Evolutionary conservation across 352 stramenopile species (phyloP), one percentile per base, ranked within the genome.

Genomic region (Globisporangium ultimum): DNA sequence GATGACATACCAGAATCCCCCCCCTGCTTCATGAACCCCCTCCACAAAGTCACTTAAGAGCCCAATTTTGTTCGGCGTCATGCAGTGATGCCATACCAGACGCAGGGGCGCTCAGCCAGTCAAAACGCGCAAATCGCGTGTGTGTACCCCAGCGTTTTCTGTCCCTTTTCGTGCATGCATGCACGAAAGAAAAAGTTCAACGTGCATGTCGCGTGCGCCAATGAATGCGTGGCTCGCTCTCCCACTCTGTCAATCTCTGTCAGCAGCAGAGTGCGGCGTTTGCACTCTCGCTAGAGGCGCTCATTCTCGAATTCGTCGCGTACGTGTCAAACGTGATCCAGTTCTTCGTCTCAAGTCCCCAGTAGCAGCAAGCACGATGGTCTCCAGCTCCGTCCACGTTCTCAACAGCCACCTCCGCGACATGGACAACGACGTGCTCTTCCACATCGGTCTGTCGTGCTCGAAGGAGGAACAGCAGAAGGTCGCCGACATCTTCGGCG

Each of bases 391-490:
- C 22, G 52, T 47, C 56, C 79, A 87, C 61, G 78, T 91, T 56
- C 67, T 67, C 48, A 91, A 91, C 72, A 69, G 71, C 54, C 70
- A 89, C 70, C 65, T 91, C 48, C 66, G 53, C 58, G 66, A 75
- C 55, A 81, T 88, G 68, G 48, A 74, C 28, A 80, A 64, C 28
- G 83, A 92, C 61, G 80, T 92, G 65, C 67, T 90, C 58, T 92
- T 86, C 67, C 80, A 92, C 65, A 84, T 92, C 54, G 83, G 83
- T 4, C 74, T 92, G 51, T 74, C 78, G 46, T 89, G 68, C 60
- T 75, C 72, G 17, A 60, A 61, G 21, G 66, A 87, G 21, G 74
- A 88, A 47, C 68, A 74, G 46, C 58, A 75, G 52, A 53, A 74
- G 48, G 53, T 90, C 53, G 55, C 53, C 48, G 61, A 66, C 41